Base-by-base conservation (phyloP, 805 yeast genomes). In the Teunomyces atbi region DNA sequence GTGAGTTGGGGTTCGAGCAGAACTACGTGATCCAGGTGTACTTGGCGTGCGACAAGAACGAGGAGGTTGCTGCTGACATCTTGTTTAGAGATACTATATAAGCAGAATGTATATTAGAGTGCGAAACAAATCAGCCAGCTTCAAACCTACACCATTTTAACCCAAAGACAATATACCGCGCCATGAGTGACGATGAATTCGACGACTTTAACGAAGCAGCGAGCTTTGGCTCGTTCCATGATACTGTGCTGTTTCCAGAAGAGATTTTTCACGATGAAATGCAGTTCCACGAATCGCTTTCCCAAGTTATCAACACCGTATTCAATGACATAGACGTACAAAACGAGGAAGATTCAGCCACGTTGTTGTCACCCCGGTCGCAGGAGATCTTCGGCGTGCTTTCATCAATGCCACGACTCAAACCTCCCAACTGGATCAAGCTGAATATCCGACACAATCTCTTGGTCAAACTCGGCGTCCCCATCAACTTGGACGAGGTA, bases 41-140 rank as follows among this genome's bases (percentile, higher is more conserved):
- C 71, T 84, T 94, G 77, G 98, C 98, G 35, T 94, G 99, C 68
- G 99, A 94, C 61, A 92, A 90, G 71, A 89, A 94, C 68, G 99
- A 94, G 72, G 97, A 92, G 73, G 79, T 89, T 59, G 90, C 99
- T 36, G 99, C 98, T 18, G 94, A 94, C 71, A 81, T 89, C 61
- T 75, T 94, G 57, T 87, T 94, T 58, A 69, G 76, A 51, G 76
- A 71, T 62, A 30, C 33, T 30, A 63, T 65, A 61, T 67, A 62
- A 56, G 16, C 37, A 33, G 37, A 33, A 33, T 33, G 37, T 33
- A 33, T 33, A 33, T 33, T 33, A 33, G 37, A 18, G 33, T 29
- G 33, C 33, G 33, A 29, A 12, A 29, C 13, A 12, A 29, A 29
- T 3, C 7, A 5, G 33, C 15, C 13, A n/a, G n/a, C 4, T n/a